These are phyloP conservation scores for Stemphylium vesicarium DNA, from an alignment of 2,329 filamentous ascomycete species.

Conservation along the genomic window DNA sequence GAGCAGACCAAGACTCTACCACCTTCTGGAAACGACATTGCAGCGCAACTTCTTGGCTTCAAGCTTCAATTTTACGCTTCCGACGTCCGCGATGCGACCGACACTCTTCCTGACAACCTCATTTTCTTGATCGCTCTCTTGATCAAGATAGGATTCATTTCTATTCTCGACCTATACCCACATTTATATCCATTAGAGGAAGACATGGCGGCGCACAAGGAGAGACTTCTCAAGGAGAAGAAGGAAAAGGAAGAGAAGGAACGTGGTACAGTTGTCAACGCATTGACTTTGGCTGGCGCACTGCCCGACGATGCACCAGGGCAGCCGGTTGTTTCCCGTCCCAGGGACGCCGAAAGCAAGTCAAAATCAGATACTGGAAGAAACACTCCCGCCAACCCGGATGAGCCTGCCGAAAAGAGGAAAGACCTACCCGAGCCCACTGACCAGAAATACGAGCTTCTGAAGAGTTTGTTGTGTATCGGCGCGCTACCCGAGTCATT, in stretches of 20 bases:
- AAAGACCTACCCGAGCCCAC: slow-evolving; percentile 71
- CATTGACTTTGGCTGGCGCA: slow-evolving; percentile 83
- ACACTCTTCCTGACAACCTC: slow-evolving; percentile 86
- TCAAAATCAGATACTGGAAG: slow-evolving; percentile 54
- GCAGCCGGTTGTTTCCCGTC: slow-evolving; percentile 48
- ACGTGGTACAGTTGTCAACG: slow-evolving; percentile 75
- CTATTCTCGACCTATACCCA: slow-evolving; percentile 85
- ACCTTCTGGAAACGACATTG: slow-evolving; percentile 84
- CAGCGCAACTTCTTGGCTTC: slow-evolving; percentile 94
- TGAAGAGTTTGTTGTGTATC: slow-evolving; percentile 86
- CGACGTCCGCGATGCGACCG: slow-evolving; percentile 72
- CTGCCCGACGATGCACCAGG: slow-evolving; percentile 79
- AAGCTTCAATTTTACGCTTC: slow-evolving; percentile 96
- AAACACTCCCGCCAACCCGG: slow-evolving; percentile 49
- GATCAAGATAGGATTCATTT: slow-evolving; percentile 97
- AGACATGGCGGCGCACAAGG: slow-evolving; percentile 76
- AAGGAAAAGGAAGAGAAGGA: slow-evolving; percentile 73
- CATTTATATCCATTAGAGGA: slow-evolving; percentile 88
- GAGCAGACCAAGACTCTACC: slow-evolving; percentile 80
- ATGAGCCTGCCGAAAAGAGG: slow-evolving; percentile 51
- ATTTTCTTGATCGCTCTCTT: slow-evolving; percentile 90
- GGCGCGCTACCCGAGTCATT: slow-evolving; percentile 92
- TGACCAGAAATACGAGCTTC: slow-evolving; percentile 85
- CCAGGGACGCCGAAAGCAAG: slow-evolving; percentile 65
- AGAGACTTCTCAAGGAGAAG: slow-evolving; percentile 70